Evolutionary conservation across 116 monocot genomes (phyloP).

Genomic region (Thalassia testudinum): DNA sequence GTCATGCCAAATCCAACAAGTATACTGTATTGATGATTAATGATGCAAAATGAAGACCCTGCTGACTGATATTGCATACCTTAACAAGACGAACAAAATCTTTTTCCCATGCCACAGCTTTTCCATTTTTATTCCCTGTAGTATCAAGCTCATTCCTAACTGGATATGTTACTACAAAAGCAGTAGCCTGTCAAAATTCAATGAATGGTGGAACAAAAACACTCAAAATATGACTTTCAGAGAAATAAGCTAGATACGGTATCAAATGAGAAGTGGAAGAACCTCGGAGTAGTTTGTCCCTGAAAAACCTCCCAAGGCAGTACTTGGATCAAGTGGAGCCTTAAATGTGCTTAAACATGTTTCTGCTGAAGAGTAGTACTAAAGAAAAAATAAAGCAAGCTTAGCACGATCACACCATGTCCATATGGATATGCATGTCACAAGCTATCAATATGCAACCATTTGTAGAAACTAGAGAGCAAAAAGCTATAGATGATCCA

Average conservation of each 20-base stretch:
- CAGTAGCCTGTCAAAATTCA: slow-evolving; percentile 58
- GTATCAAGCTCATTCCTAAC: slow-evolving; percentile 75
- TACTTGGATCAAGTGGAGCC: slow-evolving; percentile 91
- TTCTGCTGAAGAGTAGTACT: slow-evolving; percentile 84
- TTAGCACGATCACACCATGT: no score
- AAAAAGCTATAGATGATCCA: no score
- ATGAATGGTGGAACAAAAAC: background rate
- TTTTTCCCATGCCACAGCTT: slow-evolving; percentile 87
- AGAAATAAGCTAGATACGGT: no score
- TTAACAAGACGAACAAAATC: slow-evolving; percentile 69
- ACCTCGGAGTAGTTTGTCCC: slow-evolving; percentile 91
- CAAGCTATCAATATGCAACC: no score
- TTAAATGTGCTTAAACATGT: slow-evolving; percentile 82
- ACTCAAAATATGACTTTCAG: background rate
- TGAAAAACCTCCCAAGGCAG: slow-evolving; percentile 85
- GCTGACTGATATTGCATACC: slow-evolving; percentile 41
- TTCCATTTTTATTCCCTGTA: slow-evolving; percentile 51
- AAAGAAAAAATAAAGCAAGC: slow-evolving; percentile 7
- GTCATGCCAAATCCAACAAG: no score
- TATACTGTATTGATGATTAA: no score
- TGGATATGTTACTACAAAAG: slow-evolving; percentile 92
- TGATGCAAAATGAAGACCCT: no score
- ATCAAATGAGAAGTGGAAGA: slow-evolving; percentile 6
- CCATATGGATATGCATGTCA: no score
- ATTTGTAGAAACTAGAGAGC: no score